phyloP scores from a whole-genome alignment of 2,329 filamentous ascomycete genomes.

The Microdochium trichocladiopsis region DNA sequence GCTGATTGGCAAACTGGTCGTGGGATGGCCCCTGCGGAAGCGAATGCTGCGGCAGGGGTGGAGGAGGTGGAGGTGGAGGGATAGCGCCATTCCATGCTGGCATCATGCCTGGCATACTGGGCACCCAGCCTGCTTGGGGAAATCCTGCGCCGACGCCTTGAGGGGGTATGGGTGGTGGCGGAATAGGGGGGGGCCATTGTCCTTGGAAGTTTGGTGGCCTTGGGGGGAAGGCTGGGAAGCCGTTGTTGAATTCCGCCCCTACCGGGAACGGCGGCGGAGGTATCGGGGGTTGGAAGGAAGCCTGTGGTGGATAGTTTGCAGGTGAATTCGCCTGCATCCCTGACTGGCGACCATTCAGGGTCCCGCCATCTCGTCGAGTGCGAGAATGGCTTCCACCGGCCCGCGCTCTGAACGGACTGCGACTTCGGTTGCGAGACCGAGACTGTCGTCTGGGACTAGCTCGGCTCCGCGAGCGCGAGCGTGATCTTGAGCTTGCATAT shows the following conservation, averaged over 20 bases:
- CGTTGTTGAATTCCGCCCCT: constrained; percentile 12
- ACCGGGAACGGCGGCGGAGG: constrained; percentile 9
- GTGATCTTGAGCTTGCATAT: constrained; percentile 17
- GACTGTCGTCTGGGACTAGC: constrained; percentile 3
- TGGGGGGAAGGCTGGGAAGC: constrained; percentile 14
- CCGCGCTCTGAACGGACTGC: constrained; percentile 1
- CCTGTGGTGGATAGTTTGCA: constrained; percentile 11
- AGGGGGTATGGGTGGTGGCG: constrained; percentile 8
- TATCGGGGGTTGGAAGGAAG: constrained; percentile 1
- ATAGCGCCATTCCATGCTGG: constrained; percentile 7
- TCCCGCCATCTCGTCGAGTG: not conserved
- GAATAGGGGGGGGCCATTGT: constrained; percentile 14
- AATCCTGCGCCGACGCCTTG: constrained; percentile 1
- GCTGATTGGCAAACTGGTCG: constrained; percentile 8
- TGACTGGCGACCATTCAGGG: constrained; percentile 1
- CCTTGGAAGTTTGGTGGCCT: constrained; percentile 15
- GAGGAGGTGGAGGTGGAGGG: constrained; percentile 14
- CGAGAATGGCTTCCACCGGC: constrained; percentile 6
- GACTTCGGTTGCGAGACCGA: not conserved
- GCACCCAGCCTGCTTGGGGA: constrained; percentile 15
- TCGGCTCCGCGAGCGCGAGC: constrained; percentile 10
- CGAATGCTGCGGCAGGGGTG: constrained; percentile 11
- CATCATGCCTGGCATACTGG: constrained; percentile 7
- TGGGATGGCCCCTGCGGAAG: constrained; percentile 9
- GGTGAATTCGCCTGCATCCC: constrained; percentile 2